These are phyloP conservation scores for Paramecium sexaurelia DNA, from an alignment of 73 alveolate species.

Conservation along the genomic window DNA sequence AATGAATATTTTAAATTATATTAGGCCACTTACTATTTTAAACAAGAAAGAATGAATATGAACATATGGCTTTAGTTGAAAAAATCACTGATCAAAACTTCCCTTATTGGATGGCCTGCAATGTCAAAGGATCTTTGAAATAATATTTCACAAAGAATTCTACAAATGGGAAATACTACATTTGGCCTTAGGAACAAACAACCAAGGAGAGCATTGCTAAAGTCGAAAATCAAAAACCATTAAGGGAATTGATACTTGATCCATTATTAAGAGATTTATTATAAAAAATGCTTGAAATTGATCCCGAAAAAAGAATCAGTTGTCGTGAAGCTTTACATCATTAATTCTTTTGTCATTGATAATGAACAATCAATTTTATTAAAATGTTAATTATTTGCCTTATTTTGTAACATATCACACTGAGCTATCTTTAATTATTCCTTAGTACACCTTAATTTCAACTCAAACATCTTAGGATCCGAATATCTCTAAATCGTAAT, in stretches of 20 bases:
- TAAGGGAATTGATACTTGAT: constrained; percentile 69
- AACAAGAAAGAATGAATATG: constrained; percentile 94
- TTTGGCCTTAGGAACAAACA: constrained; percentile 31
- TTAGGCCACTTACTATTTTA: constrained; percentile 75
- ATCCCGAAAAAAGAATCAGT: constrained; percentile 79
- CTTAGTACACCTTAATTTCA: too few relatives aligned
- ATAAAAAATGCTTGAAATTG: constrained; percentile 72
- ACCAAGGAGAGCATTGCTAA: constrained; percentile 50
- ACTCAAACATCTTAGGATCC: too few relatives aligned
- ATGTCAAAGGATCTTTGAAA: constrained; percentile 46
- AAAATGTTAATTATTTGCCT: not conserved
- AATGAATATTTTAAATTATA: constrained; percentile 60
- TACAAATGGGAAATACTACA: constrained; percentile 12
- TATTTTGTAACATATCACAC: not conserved
- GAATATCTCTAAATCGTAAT: too few relatives aligned
- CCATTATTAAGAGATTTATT: constrained; percentile 70
- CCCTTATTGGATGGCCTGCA: constrained; percentile 92
- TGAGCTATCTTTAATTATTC: too few relatives aligned
- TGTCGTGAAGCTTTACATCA: constrained; percentile 81
- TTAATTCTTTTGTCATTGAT: constrained; percentile 67
- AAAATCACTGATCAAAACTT: constrained; percentile 84
- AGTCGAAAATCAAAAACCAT: constrained; percentile 57
- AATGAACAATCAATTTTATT: not conserved
- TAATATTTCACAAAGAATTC: not conserved
- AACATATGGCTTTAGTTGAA: constrained; percentile 96